Percentiles rank a stretch among this genome's conserved stretches.
These are phyloP conservation scores for Zygosaccharomyces rouxii DNA, from an alignment of 805 yeast genomes.

Conservation along the genomic window DNA sequence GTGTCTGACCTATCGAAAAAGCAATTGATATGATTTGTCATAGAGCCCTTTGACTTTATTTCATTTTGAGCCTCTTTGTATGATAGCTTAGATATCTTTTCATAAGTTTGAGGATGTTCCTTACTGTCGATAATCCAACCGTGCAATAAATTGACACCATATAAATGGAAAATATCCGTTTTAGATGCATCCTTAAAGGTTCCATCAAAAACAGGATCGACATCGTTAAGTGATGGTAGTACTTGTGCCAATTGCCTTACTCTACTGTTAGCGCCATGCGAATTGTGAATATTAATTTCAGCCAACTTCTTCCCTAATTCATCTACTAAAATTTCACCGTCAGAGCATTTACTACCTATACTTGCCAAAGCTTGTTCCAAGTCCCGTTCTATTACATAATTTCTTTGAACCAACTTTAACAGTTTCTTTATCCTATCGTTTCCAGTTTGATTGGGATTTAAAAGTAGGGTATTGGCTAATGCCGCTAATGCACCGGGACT, in stretches of 20 bases:
- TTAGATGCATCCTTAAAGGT: conserved; percentile 51
- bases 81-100: conserved; percentile 40
- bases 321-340: neutral
- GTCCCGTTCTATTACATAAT: conserved; percentile 37
- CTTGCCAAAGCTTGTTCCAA: conserved; percentile 47
- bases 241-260: conserved; percentile 44
- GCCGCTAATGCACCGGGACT: conserved; percentile 90
- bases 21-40: conserved; percentile 36
- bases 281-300: conserved; percentile 38
- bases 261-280: conserved; percentile 29
- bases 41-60: conserved; percentile 31
- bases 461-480: conserved; percentile 60
- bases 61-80: conserved; percentile 59
- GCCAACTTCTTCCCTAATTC: neutral
- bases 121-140: conserved; percentile 69
- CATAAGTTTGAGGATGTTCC: conserved; percentile 31
- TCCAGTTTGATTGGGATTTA: conserved; percentile 39
- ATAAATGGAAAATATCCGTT: conserved; percentile 51
- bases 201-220: conserved; percentile 68
- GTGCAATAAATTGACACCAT: conserved; percentile 62
- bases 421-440: conserved; percentile 24
- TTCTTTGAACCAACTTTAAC: conserved; percentile 30
- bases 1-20: conserved; percentile 63
- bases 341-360: neutral
- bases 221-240: conserved; percentile 59